A percentile compares a stretch with the other conserved stretches of the same genome.
Evolutionary conservation across 495 filamentous ascomycete species (phyloP).

Genomic region (Lasiosphaeriaceae sp.): DNA sequence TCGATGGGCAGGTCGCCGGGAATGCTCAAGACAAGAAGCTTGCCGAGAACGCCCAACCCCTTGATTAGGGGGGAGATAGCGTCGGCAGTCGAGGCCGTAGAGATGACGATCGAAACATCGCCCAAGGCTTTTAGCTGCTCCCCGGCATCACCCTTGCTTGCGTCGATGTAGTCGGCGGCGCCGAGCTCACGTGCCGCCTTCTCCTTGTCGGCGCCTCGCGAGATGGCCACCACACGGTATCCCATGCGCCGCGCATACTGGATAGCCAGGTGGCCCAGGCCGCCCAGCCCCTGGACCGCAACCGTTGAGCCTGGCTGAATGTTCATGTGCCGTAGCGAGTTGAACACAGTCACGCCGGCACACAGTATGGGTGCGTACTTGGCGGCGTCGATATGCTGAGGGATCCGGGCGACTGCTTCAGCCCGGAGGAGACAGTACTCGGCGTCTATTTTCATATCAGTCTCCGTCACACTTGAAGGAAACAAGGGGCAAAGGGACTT

Average conservation of each 20-base stretch:
- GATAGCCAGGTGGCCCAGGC: conserved; percentile 63
- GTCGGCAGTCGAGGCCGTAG: conserved; percentile 58
- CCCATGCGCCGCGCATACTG: conserved; percentile 65
- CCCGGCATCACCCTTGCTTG: conserved; percentile 48
- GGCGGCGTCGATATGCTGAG: conserved; percentile 52
- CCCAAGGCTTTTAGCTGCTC: conserved; percentile 53
- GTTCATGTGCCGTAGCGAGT: conserved; percentile 60
- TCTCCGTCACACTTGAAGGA: neutral
- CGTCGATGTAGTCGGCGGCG: conserved; percentile 65
- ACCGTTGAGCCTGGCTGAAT: conserved; percentile 55
- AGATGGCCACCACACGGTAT: conserved; percentile 61
- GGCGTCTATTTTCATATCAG: conserved; percentile 33
- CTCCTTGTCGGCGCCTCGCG: conserved; percentile 53
- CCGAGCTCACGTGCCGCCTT: conserved; percentile 58
- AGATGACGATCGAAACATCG: conserved; percentile 58
- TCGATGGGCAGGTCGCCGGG: conserved; percentile 9
- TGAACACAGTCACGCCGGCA: conserved; percentile 71
- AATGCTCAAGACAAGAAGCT: conserved; percentile 37
- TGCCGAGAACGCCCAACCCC: conserved; percentile 54
- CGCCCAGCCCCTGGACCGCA: conserved; percentile 62
- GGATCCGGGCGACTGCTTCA: conserved; percentile 63
- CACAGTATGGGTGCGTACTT: conserved; percentile 65
- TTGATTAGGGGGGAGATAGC: conserved; percentile 51
- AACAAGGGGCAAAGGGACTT: neutral
- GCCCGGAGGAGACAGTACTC: conserved; percentile 59